Conservation (phyloP, 352 stramenopile species). For the Blastocystis sp. region DNA sequence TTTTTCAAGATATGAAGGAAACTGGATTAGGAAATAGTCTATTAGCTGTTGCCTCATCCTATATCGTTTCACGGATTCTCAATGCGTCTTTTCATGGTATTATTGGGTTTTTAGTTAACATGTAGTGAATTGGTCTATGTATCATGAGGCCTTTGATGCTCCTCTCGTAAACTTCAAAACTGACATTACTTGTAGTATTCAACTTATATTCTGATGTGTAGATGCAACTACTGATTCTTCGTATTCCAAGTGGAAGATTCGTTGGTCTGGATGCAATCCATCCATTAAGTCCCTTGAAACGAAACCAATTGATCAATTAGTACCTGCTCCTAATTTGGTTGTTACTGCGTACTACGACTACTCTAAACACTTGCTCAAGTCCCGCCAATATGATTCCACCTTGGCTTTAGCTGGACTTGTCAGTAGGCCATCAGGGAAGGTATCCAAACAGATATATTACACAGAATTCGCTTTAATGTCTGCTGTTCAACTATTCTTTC, state of each 20-base stretch:
- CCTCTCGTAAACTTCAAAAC: not conserved
- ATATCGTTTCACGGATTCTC: constrained; percentile 22
- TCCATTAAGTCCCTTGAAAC: not conserved
- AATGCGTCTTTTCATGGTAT: constrained; percentile 57
- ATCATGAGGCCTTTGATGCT: not conserved
- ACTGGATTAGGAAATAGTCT: constrained; percentile 55
- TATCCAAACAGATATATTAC: not conserved
- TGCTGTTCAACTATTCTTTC: constrained; percentile 27
- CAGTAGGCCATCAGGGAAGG: not conserved
- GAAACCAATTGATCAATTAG: not conserved
- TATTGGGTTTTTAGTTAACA: not conserved
- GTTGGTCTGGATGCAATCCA: constrained; percentile 49
- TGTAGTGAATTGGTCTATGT: constrained; percentile 42
- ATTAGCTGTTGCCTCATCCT: constrained; percentile 13
- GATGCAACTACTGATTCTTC: not conserved
- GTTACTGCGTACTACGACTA: constrained; percentile 62
- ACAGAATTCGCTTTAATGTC: constrained; percentile 53
- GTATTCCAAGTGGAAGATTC: constrained; percentile 28
- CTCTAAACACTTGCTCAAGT: not conserved
- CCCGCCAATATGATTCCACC: not conserved
- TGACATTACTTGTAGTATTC: not conserved
- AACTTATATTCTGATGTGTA: not conserved
- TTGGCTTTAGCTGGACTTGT: not conserved
- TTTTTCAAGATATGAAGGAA: constrained; percentile 59
- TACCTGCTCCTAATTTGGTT: constrained; percentile 10